Conservation (phyloP, 805 yeast genomes). For the Saturnispora diversa region DNA sequence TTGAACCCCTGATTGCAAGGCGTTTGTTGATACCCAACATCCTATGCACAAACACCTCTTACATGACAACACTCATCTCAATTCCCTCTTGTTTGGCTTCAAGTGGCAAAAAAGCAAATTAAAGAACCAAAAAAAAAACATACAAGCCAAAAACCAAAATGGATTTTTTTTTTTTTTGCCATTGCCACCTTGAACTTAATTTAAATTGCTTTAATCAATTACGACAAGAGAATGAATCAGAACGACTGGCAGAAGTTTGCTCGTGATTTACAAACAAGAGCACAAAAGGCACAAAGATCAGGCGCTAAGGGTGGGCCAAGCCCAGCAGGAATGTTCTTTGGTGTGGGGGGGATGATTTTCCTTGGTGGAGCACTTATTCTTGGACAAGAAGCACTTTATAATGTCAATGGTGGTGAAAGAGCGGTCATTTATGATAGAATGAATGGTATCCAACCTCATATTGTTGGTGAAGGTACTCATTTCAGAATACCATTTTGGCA, state of each 20-base stretch:
- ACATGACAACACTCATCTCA: too few species aligned
- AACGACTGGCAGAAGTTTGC: conserved; percentile 48
- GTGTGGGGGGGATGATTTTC: conserved; percentile 51
- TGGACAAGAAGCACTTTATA: conserved; percentile 53
- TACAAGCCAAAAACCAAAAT: background rate
- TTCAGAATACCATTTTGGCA: conserved; percentile 91
- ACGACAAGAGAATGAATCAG: conserved; percentile 24
- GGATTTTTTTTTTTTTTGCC: too few species aligned
- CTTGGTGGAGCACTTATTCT: conserved; percentile 51
- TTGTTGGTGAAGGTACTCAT: conserved; percentile 93
- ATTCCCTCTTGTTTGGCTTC: too few species aligned
- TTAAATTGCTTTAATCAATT: background rate
- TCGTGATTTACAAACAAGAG: conserved; percentile 39
- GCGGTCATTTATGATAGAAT: conserved; percentile 89
- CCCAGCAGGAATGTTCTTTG: conserved; percentile 52
- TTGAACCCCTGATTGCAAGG: background rate
- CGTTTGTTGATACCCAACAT: background rate
- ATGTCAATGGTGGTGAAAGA: conserved; percentile 98
- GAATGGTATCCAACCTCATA: conserved; percentile 73
- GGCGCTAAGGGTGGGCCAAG: conserved; percentile 26
- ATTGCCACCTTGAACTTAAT: conserved; percentile 3
- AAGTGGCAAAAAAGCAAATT: too few species aligned
- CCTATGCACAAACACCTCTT: too few species aligned
- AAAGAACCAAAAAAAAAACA: conserved; percentile 1
- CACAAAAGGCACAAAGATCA: conserved; percentile 32